Evolutionary conservation across 371 early-diverging fungal genomes (phyloP).

Genomic region (Choanephora cucurbitarum): DNA sequence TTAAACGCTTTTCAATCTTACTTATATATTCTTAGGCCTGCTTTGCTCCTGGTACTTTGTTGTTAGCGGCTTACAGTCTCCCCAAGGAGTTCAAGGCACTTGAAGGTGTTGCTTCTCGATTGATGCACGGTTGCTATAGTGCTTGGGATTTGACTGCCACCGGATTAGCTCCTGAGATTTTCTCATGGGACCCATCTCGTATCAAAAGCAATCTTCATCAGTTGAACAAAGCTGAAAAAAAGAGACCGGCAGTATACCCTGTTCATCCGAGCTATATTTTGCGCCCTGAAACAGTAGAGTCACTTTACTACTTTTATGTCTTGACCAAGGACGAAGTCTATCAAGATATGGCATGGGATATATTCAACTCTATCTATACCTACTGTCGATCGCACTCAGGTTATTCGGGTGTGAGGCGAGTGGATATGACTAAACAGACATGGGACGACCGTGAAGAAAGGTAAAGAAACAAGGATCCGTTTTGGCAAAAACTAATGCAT

Average conservation of each 20-base stretch:
- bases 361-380: slow-evolving; percentile 55
- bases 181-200: slow-evolving; percentile 27
- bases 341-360: slow-evolving; percentile 74
- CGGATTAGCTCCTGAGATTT: slow-evolving; percentile 46
- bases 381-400: slow-evolving; percentile 47
- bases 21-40: slow-evolving; percentile 26
- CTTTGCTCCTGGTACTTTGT: slow-evolving; percentile 43
- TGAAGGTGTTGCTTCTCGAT: slow-evolving; percentile 26
- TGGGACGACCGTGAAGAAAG: slow-evolving; percentile 55
- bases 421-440: slow-evolving; percentile 25
- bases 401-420: slow-evolving; percentile 37
- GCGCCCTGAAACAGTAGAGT: slow-evolving; percentile 75
- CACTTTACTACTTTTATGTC: slow-evolving; percentile 71
- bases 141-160: slow-evolving; percentile 44
- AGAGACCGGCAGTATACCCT: slow-evolving; percentile 27
- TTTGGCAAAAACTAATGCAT: too few relatives aligned
- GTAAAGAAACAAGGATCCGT: too few relatives aligned
- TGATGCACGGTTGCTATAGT: slow-evolving; percentile 44
- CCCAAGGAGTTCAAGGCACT: slow-evolving; percentile 27
- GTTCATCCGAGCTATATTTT: slow-evolving; percentile 36
- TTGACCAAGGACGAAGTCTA: slow-evolving; percentile 69
- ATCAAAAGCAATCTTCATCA: not conserved
- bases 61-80: slow-evolving; percentile 34
- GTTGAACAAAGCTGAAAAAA: slow-evolving; percentile 12
- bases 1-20: not conserved